Evolutionary conservation across 1,139 yeast species (phyloP).

Genomic region (Pichiaceae sp.): DNA sequence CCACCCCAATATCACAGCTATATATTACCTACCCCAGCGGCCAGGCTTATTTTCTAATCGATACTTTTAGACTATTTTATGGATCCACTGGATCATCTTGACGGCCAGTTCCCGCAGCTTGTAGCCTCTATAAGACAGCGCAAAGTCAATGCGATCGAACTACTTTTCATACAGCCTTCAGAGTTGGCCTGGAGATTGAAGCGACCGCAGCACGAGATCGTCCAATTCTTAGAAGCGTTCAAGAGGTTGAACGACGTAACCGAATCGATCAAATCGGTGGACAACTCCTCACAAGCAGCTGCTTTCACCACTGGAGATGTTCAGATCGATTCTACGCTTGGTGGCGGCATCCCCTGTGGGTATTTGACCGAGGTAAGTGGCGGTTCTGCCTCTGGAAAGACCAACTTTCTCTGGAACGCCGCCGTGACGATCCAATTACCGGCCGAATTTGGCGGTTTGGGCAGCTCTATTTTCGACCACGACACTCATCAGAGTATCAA

Average conservation of each 20-base stretch:
- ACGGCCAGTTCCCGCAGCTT: not conserved
- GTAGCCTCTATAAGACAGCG: not conserved
- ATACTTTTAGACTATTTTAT: not conserved
- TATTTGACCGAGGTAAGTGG: constrained; percentile 77
- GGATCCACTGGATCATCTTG: not conserved
- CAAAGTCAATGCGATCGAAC: not conserved
- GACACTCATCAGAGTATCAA: constrained; percentile 13
- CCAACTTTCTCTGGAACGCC: constrained; percentile 65
- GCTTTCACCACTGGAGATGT: constrained; percentile 53
- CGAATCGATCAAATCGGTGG: not conserved
- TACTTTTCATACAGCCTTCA: not conserved
- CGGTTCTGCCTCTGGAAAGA: constrained; percentile 77
- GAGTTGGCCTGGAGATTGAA: not conserved
- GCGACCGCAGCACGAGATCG: not conserved
- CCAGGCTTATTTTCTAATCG: not conserved
- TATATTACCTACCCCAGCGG: no score
- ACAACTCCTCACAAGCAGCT: not conserved
- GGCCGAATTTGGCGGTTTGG: constrained; percentile 36
- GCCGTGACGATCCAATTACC: constrained; percentile 50
- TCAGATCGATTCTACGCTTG: constrained; percentile 44
- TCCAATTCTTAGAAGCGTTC: not conserved
- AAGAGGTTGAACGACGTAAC: not conserved
- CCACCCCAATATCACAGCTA: no score
- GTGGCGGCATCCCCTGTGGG: constrained; percentile 56
- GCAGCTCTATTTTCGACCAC: constrained; percentile 20